A percentile compares a stretch with the other conserved stretches of the same genome.
These are phyloP conservation scores for Kitagawia praeruptora DNA, from an alignment of 129 eudicot species.

Conservation along the genomic window DNA sequence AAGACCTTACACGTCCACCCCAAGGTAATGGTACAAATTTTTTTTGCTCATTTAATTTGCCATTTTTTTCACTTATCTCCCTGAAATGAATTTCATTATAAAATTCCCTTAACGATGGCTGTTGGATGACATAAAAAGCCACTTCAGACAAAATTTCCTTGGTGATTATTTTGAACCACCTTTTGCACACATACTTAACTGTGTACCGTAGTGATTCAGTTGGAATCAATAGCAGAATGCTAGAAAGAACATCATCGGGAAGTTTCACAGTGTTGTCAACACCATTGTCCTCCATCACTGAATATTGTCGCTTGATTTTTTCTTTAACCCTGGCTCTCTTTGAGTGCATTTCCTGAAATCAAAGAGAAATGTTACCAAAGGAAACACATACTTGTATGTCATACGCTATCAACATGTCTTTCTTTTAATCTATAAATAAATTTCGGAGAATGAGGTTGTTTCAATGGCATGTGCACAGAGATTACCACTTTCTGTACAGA, in stretches of 20 bases:
- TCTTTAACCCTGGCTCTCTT: not conserved
- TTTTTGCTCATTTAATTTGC: not conserved
- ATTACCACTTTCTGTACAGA: no score
- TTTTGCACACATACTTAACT: not conserved
- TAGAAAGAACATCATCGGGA: not conserved
- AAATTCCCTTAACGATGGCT: not conserved
- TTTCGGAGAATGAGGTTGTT: no score
- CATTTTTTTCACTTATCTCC: not conserved
- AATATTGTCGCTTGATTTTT: not conserved
- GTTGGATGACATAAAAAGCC: not conserved
- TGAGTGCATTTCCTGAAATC: no score
- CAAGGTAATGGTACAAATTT: not conserved
- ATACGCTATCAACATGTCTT: no score
- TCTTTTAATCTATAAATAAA: no score
- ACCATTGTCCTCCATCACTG: not conserved
- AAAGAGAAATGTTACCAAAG: no score
- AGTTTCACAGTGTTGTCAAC: not conserved
- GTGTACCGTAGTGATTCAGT: not conserved
- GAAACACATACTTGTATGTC: no score
- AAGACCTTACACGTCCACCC: conserved; percentile 19
- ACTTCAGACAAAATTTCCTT: not conserved
- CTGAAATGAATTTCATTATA: not conserved
- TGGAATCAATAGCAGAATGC: not conserved
- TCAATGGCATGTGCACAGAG: no score
- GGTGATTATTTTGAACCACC: not conserved